Conservation (phyloP, 805 yeast genomes). For the Sugiyamaella lignohabitans region DNA sequence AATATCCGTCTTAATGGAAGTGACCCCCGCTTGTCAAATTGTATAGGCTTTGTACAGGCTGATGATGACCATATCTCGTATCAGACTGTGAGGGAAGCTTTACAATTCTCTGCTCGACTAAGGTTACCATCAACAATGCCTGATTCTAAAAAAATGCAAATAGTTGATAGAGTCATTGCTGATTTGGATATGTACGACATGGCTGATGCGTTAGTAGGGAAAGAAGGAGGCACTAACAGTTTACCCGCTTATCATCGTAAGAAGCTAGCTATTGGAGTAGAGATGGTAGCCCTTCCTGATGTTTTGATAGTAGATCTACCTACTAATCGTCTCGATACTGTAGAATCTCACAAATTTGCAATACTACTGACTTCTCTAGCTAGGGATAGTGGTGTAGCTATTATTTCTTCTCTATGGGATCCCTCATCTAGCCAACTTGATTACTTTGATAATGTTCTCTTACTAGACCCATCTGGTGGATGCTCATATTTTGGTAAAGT, state of each 20-base stretch:
- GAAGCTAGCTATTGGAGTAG: slow-evolving; percentile 64
- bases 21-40: slow-evolving; percentile 46
- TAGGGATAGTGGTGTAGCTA: slow-evolving; percentile 59
- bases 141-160: slow-evolving; percentile 47
- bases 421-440: not conserved
- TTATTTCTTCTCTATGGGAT: slow-evolving; percentile 62
- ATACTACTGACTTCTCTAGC: slow-evolving; percentile 60
- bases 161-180: not conserved
- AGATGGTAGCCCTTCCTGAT: slow-evolving; percentile 61
- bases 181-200: slow-evolving; percentile 19
- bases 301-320: slow-evolving; percentile 61
- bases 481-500: not conserved
- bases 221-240: slow-evolving; percentile 22
- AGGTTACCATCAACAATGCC: slow-evolving; percentile 58
- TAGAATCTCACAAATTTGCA: slow-evolving; percentile 59
- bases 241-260: slow-evolving; percentile 65
- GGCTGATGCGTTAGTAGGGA: slow-evolving; percentile 70
- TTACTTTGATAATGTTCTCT: not conserved
- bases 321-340: slow-evolving; percentile 60
- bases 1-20: slow-evolving; percentile 67
- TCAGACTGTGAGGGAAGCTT: slow-evolving; percentile 70
- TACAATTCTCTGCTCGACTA: slow-evolving; percentile 61
- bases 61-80: slow-evolving; percentile 67
- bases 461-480: not conserved
- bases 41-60: slow-evolving; percentile 73